phyloP scores from a whole-genome alignment of 352 stramenopile genomes.

The Globisporangium sylvaticum region DNA sequence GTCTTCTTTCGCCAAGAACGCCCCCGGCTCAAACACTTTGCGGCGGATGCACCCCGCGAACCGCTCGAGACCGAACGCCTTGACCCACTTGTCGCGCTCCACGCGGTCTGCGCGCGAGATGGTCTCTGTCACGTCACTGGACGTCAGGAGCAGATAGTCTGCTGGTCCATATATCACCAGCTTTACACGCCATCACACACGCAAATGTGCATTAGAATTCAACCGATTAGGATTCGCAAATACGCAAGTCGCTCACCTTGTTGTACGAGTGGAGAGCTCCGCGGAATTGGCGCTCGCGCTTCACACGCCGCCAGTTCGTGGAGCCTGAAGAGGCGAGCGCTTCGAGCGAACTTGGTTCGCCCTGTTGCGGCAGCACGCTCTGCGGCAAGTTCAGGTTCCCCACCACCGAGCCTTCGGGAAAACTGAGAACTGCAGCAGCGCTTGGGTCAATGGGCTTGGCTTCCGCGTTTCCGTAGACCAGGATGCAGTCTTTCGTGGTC shows the following conservation, averaged over 20 bases:
- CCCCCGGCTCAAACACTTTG: not conserved
- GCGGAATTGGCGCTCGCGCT: not conserved
- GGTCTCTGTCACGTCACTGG: not conserved
- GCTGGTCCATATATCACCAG: not conserved
- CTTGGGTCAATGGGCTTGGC: not conserved
- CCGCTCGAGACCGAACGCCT: not conserved
- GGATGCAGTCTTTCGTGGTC: not conserved
- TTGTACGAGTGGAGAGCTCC: not conserved
- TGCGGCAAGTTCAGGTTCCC: not conserved
- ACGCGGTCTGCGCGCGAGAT: not conserved
- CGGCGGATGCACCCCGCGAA: not conserved
- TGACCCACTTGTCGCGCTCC: not conserved
- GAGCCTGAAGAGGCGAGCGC: not conserved
- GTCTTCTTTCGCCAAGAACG: not conserved
- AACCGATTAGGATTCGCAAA: not conserved
- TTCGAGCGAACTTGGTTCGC: not conserved
- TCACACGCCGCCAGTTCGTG: not conserved
- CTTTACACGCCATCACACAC: not conserved
- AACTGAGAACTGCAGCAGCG: not conserved
- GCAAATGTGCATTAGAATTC: not conserved
- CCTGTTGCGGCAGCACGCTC: not conserved
- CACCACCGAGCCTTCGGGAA: not conserved
- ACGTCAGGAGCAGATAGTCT: not conserved
- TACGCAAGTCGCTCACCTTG: not conserved
- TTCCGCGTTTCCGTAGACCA: not conserved